A percentile compares a stretch with the other conserved stretches of the same genome.
Conservation (phyloP, 2,329 filamentous ascomycete species). For the Daldinia sp. region DNA sequence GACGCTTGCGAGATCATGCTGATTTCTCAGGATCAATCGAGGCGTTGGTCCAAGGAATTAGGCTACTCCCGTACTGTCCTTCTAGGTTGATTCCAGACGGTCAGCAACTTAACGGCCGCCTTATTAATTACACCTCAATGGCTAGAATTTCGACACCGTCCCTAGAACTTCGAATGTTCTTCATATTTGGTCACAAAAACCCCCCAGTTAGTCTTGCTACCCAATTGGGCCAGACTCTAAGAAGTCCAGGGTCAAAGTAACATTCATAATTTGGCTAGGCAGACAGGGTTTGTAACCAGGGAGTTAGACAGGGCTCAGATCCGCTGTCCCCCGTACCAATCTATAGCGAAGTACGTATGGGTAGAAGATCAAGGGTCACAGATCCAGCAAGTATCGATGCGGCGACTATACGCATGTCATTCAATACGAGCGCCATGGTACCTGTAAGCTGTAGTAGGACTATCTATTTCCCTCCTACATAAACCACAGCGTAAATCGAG, state of each 20-base stretch:
- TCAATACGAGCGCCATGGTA: slow-evolving; percentile 20
- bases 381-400: slow-evolving; percentile 28
- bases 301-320: slow-evolving; percentile 13
- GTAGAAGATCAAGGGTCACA: slow-evolving; percentile 31
- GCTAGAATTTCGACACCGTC: neutral
- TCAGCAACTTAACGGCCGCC: slow-evolving; percentile 1
- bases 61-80: neutral
- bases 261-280: slow-evolving; percentile 1
- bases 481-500: slow-evolving; percentile 30
- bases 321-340: slow-evolving; percentile 13
- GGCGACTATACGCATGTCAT: slow-evolving; percentile 28
- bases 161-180: slow-evolving; percentile 2
- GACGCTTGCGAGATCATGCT: slow-evolving; percentile 20
- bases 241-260: slow-evolving; percentile 10
- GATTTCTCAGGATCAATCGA: slow-evolving; percentile 5
- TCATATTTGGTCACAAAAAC: neutral
- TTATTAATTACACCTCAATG: neutral
- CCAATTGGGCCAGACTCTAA: slow-evolving; percentile 12
- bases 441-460: neutral
- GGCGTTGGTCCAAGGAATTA: slow-evolving; percentile 4
- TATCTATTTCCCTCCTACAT: slow-evolving; percentile 16
- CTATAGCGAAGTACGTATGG: neutral
- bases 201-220: slow-evolving; percentile 6
- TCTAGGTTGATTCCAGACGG: slow-evolving; percentile 12
- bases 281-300: slow-evolving; percentile 6